phyloP scores from a whole-genome alignment of 2,329 filamentous ascomycete species.

The Fusarium anthophilum region DNA sequence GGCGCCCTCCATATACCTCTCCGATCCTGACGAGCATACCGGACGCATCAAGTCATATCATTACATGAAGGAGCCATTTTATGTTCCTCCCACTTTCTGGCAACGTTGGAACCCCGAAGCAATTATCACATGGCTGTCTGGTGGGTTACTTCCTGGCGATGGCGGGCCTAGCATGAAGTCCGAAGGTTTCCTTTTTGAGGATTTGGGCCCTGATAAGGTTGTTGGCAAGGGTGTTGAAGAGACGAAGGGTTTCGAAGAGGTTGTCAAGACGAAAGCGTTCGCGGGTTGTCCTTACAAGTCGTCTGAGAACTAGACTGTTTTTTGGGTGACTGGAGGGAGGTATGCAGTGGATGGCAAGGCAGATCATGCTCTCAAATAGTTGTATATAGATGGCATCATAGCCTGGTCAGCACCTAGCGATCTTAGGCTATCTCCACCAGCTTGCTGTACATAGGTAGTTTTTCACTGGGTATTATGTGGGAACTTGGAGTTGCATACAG shows the following conservation, averaged over 20 bases:
- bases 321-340: not conserved
- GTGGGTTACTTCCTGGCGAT: conserved; percentile 58
- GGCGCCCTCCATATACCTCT: conserved; percentile 51
- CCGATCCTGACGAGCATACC: conserved; percentile 61
- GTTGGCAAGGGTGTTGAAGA: conserved; percentile 63
- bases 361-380: not conserved
- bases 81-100: conserved; percentile 67
- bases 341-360: not conserved
- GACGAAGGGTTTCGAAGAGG: conserved; percentile 35
- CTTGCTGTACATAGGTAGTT: not conserved
- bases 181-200: conserved; percentile 63
- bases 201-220: conserved; percentile 69
- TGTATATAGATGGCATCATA: not conserved
- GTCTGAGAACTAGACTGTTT: not conserved
- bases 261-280: conserved; percentile 47
- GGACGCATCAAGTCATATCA: conserved; percentile 59
- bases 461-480: not conserved
- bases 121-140: conserved; percentile 55
- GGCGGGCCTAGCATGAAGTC: conserved; percentile 51
- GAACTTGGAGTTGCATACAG: not conserved
- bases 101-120: conserved; percentile 69
- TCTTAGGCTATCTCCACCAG: not conserved
- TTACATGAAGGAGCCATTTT: conserved; percentile 73
- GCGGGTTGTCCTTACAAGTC: conserved; percentile 56
- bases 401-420: too few relatives aligned